A percentile compares a stretch with the other conserved stretches of the same genome.
Conservation (phyloP, 495 filamentous ascomycete genomes). For the Jackrogersella minutella region DNA sequence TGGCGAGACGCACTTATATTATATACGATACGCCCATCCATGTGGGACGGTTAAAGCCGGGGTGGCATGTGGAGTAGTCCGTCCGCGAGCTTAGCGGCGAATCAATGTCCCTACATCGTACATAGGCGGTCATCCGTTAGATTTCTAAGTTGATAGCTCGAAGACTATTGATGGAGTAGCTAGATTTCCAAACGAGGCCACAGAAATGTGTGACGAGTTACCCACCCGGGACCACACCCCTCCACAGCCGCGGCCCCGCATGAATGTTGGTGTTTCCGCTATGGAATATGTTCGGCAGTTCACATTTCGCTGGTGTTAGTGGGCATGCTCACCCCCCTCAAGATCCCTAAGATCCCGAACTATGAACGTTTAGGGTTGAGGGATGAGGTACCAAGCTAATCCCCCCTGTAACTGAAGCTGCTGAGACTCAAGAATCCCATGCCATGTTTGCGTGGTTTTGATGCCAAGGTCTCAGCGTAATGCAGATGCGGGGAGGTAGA, state of each 20-base stretch:
- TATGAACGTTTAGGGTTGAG: slow-evolving; percentile 7
- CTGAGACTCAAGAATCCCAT: slow-evolving; percentile 10
- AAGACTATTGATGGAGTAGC: slow-evolving; percentile 1
- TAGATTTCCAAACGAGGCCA: slow-evolving; percentile 3
- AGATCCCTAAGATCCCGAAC: slow-evolving; percentile 28
- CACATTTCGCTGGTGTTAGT: slow-evolving; percentile 17
- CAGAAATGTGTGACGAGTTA: slow-evolving; percentile 16
- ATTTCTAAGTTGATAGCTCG: neutral
- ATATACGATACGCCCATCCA: slow-evolving; percentile 10
- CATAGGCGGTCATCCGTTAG: neutral
- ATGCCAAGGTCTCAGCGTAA: slow-evolving; percentile 15
- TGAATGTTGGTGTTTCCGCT: slow-evolving; percentile 27
- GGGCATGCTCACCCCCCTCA: slow-evolving; percentile 19
- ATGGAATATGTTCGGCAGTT: slow-evolving; percentile 37
- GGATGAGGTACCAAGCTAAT: slow-evolving; percentile 13
- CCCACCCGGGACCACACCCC: slow-evolving; percentile 1
- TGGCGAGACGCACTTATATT: slow-evolving; percentile 10
- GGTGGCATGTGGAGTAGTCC: slow-evolving; percentile 42
- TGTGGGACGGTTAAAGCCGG: slow-evolving; percentile 35
- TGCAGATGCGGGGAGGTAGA: neutral
- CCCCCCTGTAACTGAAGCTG: slow-evolving; percentile 1
- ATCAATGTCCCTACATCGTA: slow-evolving; percentile 32
- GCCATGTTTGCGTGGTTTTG: neutral
- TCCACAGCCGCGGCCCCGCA: slow-evolving; percentile 38
- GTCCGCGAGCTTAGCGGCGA: slow-evolving; percentile 17